phyloP scores from a whole-genome alignment of 129 eudicot genomes.

The Saposhnikovia divaricata region DNA sequence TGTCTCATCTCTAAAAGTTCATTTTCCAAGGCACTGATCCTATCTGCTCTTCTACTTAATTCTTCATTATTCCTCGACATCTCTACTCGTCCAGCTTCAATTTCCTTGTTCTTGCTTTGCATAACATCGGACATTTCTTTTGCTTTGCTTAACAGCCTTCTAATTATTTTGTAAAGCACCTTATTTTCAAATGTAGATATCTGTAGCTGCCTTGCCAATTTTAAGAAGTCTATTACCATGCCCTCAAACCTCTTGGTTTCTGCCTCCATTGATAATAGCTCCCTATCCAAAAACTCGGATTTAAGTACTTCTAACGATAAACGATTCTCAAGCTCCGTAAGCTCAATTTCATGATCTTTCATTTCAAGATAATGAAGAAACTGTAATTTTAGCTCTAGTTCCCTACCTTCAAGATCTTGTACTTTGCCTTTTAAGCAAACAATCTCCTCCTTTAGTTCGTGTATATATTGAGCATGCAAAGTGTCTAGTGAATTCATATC shows the following conservation, averaged over 20 bases:
- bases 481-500: background rate
- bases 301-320: constrained; percentile 38
- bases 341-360: constrained; percentile 46
- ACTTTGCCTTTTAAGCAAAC: constrained; percentile 26
- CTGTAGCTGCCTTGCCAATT: constrained; percentile 32
- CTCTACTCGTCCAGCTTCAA: constrained; percentile 34
- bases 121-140: constrained; percentile 25
- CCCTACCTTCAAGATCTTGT: constrained; percentile 42
- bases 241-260: constrained; percentile 44
- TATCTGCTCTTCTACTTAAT: constrained; percentile 21
- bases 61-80: constrained; percentile 20
- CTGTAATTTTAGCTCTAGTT: constrained; percentile 26
- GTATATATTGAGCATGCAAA: background rate
- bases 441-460: constrained; percentile 30
- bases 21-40: constrained; percentile 32
- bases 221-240: constrained; percentile 31
- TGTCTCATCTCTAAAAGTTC: constrained; percentile 30
- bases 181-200: constrained; percentile 30
- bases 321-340: constrained; percentile 35
- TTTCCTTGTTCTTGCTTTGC: constrained; percentile 21
- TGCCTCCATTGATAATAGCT: constrained; percentile 32
- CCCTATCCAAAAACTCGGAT: constrained; percentile 43
- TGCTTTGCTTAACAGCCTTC: constrained; percentile 32
- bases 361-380: constrained; percentile 30
- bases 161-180: constrained; percentile 32